Base-by-base conservation (phyloP, 2,329 filamentous ascomycete genomes). In the Microsporum canis region DNA sequence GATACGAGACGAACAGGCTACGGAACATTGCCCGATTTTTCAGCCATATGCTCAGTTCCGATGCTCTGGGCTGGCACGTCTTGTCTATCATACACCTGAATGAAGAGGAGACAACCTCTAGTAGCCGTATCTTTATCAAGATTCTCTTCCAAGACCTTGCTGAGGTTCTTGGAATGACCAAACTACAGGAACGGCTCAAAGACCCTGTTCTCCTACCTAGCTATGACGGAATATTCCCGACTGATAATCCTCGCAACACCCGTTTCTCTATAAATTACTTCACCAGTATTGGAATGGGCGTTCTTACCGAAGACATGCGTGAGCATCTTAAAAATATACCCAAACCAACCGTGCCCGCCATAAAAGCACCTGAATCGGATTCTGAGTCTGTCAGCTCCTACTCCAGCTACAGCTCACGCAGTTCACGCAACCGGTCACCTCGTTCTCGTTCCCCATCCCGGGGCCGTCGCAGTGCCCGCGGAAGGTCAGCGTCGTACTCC, bases 261-360 rank as follows among this genome's bases (percentile, higher is more conserved):
- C 86, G 92, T 60, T 99, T 99, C 79, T 89, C 91, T 58, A 96
- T 99, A 85, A 99, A 99, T 76, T 99, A 96, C 80, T 97, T 99
- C 74, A 99, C 94, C 7, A 94, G 91, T 69, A 95, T 99, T 69
- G 91, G 91, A 62, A 95, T 99, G 88, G 94, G 94, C 71, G 85
- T 84, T 29, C 81, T 99, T 64, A 99, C 94, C 1, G 94, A 99
- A 71, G 88, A 91, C 66, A 95, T 96, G 90, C 86, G 94, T 73
- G 89, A 95, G 69, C 85, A 87, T 71, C 81, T 99, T 61, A 88
- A 91, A 72, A 96, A 91, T 70, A 84, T 95, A 75, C 91, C 91
- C 10, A 94, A 95, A 71, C 91, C 91, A 2, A 82, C 88, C 1
- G 77, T 88, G 29, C 88, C 88, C 4, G 84, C 89, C 1, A 77